Percentiles rank a stretch among this genome's conserved stretches.
These are phyloP conservation scores for Zymoseptoria tritici DNA, from an alignment of 2,329 filamentous ascomycete species.

Conservation along the genomic window DNA sequence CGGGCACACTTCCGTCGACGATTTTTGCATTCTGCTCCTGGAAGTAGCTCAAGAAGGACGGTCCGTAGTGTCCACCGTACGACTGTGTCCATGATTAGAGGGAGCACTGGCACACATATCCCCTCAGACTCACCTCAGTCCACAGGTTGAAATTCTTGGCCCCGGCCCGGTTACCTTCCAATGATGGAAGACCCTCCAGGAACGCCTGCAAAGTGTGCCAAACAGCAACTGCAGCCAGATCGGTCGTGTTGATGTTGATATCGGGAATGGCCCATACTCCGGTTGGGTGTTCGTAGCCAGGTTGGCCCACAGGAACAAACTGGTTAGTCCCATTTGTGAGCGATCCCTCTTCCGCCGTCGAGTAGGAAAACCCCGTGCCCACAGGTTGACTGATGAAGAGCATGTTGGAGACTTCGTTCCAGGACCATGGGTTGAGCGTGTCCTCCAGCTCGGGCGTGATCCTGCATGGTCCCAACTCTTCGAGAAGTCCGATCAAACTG, in stretches of 20 bases:
- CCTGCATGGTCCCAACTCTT: conserved; percentile 38
- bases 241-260: conserved; percentile 42
- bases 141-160: conserved; percentile 19
- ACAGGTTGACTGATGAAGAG: conserved; percentile 55
- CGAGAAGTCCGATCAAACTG: conserved; percentile 52
- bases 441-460: conserved; percentile 34
- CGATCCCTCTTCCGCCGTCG: conserved; percentile 15
- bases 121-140: neutral
- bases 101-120: no score
- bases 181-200: conserved; percentile 35
- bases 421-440: conserved; percentile 48
- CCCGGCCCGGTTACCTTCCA: conserved; percentile 33
- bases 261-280: neutral
- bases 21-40: conserved; percentile 54
- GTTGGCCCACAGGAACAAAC: conserved; percentile 37
- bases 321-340: conserved; percentile 32
- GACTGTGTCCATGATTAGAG: no score
- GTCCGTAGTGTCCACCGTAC: conserved; percentile 53
- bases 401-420: conserved; percentile 52
- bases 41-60: conserved; percentile 49
- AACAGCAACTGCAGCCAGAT: conserved; percentile 48
- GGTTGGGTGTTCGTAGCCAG: neutral
- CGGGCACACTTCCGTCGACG: conserved; percentile 26
- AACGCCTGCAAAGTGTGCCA: conserved; percentile 53
- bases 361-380: conserved; percentile 52